Evolutionary conservation across 140 eudicot genomes (phyloP), one percentile per base, ranked within the genome.

Genomic region (Senecio squalidus): DNA sequence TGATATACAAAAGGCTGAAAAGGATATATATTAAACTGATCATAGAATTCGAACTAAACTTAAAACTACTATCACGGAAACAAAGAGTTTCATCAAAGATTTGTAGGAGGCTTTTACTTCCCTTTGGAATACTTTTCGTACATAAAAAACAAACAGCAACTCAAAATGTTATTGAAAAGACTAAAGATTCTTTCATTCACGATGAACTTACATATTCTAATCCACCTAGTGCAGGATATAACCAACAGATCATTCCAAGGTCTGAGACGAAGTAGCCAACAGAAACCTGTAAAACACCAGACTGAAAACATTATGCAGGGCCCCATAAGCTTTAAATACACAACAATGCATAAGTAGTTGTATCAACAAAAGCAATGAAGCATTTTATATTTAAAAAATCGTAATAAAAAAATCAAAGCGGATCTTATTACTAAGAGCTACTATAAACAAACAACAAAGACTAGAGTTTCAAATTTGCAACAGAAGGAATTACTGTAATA

Each of bases 211-310:
- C 98, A 59, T 87, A 92, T 77, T 92, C 98, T 68, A 80, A 36
- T 68, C 98, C 98, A 66, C 98, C 98, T 75, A 92, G 72, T 46
- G 96, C 80, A 68, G 98, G 98, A 76, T 81, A 92, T 22, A 84
- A 54, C 98, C 98, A 92, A 71, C 82, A 81, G 63, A 92, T 82
- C 98, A 92, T 87, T 50, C 70, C 89, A 64, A 92, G 98, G 68
- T 92, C 98, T 20, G 96, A 66, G 26, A 87, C 43, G 43, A 92
- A 92, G 84, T 92, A 92, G 30, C 98, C 98, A 52, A 82, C 96
- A 55, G 98, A 87, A 46, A 87, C 84, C 98, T 92, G 96, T 43
- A 62, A 5, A n/a, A 44, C n/a, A 78, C 24, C 63, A 72, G 22
- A 36, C 49, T 26, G n/a, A 46, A 67, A 22, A 50, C 29, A 24